Conservation (phyloP, 495 filamentous ascomycete genomes). For the Aspergillus sparsus region DNA sequence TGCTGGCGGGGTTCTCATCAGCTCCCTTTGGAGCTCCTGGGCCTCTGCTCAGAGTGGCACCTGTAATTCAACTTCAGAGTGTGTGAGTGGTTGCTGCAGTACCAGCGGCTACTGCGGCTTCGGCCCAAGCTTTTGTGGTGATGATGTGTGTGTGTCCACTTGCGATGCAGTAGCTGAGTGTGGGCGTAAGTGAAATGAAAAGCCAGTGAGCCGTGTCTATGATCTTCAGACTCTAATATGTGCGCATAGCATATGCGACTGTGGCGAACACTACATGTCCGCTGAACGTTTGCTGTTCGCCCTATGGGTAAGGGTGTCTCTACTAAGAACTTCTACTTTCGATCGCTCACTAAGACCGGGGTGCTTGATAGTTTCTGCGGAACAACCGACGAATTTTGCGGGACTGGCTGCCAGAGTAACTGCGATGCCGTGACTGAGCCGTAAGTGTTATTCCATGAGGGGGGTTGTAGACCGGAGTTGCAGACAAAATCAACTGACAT, state of each 20-base stretch:
- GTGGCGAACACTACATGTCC: background rate
- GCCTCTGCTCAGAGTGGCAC: background rate
- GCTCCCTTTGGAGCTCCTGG: too few species aligned
- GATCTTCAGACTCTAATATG: background rate
- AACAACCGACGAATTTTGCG: slow-evolving; percentile 12
- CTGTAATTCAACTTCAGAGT: background rate
- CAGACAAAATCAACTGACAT: background rate
- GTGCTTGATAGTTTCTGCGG: slow-evolving; percentile 7
- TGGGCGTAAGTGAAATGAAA: background rate
- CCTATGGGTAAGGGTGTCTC: background rate
- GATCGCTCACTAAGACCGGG: background rate
- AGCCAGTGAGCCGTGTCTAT: too few species aligned
- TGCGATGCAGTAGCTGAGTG: slow-evolving; percentile 12
- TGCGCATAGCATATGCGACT: slow-evolving; percentile 2
- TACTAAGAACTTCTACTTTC: background rate
- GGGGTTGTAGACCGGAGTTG: too few species aligned
- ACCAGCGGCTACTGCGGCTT: slow-evolving; percentile 12
- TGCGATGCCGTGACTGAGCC: slow-evolving; percentile 8
- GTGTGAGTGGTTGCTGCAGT: slow-evolving; percentile 1
- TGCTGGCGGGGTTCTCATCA: too few species aligned
- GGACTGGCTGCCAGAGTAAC: slow-evolving; percentile 7
- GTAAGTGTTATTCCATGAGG: background rate
- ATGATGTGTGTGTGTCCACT: slow-evolving; percentile 8
- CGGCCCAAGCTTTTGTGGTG: slow-evolving; percentile 10
- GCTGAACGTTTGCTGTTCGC: slow-evolving; percentile 13